These are phyloP conservation scores for Daedalea quercina DNA, from an alignment of 768 basidiomycete genomes.

Conservation along the genomic window DNA sequence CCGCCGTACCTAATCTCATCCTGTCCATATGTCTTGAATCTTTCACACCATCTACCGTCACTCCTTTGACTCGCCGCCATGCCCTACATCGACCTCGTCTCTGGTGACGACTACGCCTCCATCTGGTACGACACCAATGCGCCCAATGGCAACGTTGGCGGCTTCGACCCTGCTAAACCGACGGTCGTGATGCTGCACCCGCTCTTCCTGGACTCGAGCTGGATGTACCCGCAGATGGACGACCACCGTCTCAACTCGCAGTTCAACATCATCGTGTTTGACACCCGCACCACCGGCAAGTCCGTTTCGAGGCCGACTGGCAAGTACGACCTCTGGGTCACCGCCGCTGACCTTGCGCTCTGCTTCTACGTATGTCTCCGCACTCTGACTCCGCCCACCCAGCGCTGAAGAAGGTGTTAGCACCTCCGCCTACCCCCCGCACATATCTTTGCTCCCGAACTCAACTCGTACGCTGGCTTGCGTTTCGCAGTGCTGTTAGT, in stretches of 20 bases:
- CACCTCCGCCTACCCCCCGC: constrained; percentile 56
- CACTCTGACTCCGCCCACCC: neutral
- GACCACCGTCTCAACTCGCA: constrained; percentile 51
- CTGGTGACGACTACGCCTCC: constrained; percentile 58
- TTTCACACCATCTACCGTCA: neutral
- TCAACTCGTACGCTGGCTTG: constrained; percentile 50
- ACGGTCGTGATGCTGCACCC: constrained; percentile 67
- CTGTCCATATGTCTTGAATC: constrained; percentile 2
- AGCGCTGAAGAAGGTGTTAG: constrained; percentile 25
- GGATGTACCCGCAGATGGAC: constrained; percentile 60
- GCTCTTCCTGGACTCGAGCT: constrained; percentile 59
- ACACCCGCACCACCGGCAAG: constrained; percentile 57
- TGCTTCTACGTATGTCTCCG: constrained; percentile 47
- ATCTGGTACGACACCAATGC: constrained; percentile 71
- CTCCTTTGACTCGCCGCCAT: constrained; percentile 27
- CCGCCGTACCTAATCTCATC: neutral
- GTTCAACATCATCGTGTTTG: constrained; percentile 73
- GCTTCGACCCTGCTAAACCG: constrained; percentile 59
- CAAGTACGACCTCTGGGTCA: constrained; percentile 68
- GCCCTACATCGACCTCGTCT: constrained; percentile 65
- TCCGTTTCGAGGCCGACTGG: constrained; percentile 47
- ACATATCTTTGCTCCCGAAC: constrained; percentile 68
- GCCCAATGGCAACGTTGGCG: constrained; percentile 48
- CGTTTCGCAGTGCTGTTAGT: constrained; percentile 63
- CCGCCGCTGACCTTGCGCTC: constrained; percentile 70